Percentiles rank a stretch among this genome's conserved stretches.
Evolutionary conservation across 305 asterid genomes (phyloP).

Genomic region (Plantago coronopus): DNA sequence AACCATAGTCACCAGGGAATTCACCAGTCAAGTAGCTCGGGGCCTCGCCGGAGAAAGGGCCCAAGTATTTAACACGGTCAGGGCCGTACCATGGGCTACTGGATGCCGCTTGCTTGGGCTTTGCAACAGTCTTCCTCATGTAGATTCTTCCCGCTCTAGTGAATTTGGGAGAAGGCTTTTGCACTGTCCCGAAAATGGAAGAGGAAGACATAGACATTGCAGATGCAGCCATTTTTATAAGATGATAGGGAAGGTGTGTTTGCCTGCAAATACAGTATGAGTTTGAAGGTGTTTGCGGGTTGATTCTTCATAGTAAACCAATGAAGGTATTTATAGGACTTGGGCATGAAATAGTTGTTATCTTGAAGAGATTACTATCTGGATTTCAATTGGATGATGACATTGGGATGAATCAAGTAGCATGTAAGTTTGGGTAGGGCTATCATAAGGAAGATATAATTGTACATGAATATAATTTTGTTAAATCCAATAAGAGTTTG

Average conservation of each 20-base stretch:
- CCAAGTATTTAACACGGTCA: slow-evolving; percentile 51
- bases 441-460: background rate
- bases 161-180: slow-evolving; percentile 32
- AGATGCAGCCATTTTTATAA: slow-evolving; percentile 36
- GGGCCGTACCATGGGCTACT: slow-evolving; percentile 58
- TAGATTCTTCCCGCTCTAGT: slow-evolving; percentile 26
- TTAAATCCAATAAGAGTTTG: slow-evolving; percentile 15
- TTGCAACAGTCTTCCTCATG: slow-evolving; percentile 34
- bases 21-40: slow-evolving; percentile 52
- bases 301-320: background rate
- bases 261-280: slow-evolving; percentile 6
- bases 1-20: slow-evolving; percentile 57
- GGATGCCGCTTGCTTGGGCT: slow-evolving; percentile 30
- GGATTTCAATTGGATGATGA: slow-evolving; percentile 14
- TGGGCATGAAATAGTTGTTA: no score
- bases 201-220: slow-evolving; percentile 48
- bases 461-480: background rate
- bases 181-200: slow-evolving; percentile 42
- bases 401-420: background rate
- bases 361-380: slow-evolving; percentile 18
- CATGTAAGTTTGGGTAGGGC: slow-evolving; percentile 2
- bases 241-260: background rate
- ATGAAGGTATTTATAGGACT: slow-evolving; percentile 7
- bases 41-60: slow-evolving; percentile 55
- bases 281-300: slow-evolving; percentile 1